These are phyloP conservation scores for Nemania sp. DNA, from an alignment of 2,329 filamentous ascomycete genomes.

Conservation along the genomic window DNA sequence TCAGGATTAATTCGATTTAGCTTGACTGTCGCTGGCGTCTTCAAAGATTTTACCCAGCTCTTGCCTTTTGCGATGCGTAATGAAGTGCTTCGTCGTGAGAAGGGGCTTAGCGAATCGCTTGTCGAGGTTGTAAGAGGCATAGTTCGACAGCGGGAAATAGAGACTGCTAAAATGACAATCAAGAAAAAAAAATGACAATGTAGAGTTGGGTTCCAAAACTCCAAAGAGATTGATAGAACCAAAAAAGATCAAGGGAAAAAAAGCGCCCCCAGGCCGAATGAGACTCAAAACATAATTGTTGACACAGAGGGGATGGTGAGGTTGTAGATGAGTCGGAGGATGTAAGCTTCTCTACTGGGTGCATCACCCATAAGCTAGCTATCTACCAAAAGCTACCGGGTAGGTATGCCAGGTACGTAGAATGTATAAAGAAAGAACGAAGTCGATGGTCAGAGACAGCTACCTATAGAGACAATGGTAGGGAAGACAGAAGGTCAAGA, in stretches of 20 bases:
- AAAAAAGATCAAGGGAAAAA: slow-evolving; percentile 51
- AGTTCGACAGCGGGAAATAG: slow-evolving; percentile 38
- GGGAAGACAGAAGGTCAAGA: slow-evolving; percentile 16
- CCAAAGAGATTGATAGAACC: slow-evolving; percentile 53
- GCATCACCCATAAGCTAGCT: slow-evolving; percentile 29
- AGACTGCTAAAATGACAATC: slow-evolving; percentile 48
- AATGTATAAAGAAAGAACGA: slow-evolving; percentile 30
- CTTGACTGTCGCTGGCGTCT: slow-evolving; percentile 47
- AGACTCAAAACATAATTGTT: slow-evolving; percentile 58
- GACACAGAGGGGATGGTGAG: slow-evolving; percentile 44
- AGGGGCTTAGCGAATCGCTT: slow-evolving; percentile 49
- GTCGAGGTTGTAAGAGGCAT: slow-evolving; percentile 47
- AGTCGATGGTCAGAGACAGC: slow-evolving; percentile 20
- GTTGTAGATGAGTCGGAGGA: slow-evolving; percentile 30
- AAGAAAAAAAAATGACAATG: slow-evolving; percentile 51
- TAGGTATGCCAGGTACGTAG: slow-evolving; percentile 20
- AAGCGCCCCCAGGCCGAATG: slow-evolving; percentile 42
- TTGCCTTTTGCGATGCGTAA: slow-evolving; percentile 54
- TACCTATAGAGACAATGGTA: slow-evolving; percentile 14
- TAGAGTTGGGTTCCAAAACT: slow-evolving; percentile 59
- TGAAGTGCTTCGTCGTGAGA: slow-evolving; percentile 54
- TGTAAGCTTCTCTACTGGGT: slow-evolving; percentile 21
- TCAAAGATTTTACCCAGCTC: slow-evolving; percentile 54
- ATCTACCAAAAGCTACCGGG: slow-evolving; percentile 2
- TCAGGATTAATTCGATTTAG: slow-evolving; percentile 47